These are phyloP conservation scores for Globisporangium okanoganense DNA, from an alignment of 352 stramenopile genomes.

Conservation along the genomic window DNA sequence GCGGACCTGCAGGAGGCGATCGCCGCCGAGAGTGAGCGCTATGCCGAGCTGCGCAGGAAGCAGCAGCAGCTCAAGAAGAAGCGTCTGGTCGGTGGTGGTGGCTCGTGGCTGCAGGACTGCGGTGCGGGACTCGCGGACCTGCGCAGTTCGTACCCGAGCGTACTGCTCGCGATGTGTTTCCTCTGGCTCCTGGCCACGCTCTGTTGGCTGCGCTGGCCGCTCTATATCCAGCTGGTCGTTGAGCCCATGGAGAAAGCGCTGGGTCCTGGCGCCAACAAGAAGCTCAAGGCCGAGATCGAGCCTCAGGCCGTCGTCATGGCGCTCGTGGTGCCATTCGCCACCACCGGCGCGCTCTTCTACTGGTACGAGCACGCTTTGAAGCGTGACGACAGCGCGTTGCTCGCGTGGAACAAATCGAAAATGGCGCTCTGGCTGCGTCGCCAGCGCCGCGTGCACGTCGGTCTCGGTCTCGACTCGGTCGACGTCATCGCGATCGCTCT, in stretches of 20 bases:
- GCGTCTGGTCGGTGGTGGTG: neutral
- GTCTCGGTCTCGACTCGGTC: constrained; percentile 35
- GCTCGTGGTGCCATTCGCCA: constrained; percentile 35
- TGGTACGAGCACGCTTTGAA: constrained; percentile 19
- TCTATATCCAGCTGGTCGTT: constrained; percentile 32
- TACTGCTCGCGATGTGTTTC: constrained; percentile 7
- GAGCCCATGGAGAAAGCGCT: constrained; percentile 24
- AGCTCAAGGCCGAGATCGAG: constrained; percentile 40
- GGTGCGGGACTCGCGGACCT: neutral
- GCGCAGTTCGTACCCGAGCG: neutral
- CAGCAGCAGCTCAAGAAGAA: constrained; percentile 11
- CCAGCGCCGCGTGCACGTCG: constrained; percentile 18
- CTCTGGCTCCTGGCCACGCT: constrained; percentile 37
- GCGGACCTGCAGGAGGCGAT: constrained; percentile 10
- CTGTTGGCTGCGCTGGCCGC: constrained; percentile 47
- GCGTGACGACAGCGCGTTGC: neutral
- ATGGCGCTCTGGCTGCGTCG: constrained; percentile 24
- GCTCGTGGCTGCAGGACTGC: neutral
- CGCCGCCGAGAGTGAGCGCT: constrained; percentile 9
- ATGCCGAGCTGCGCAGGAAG: constrained; percentile 4
- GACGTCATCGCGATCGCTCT: constrained; percentile 36
- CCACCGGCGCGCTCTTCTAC: constrained; percentile 40
- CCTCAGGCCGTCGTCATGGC: constrained; percentile 33
- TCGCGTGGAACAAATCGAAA: neutral
- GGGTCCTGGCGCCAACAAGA: constrained; percentile 9